A percentile compares a stretch with the other conserved stretches of the same genome.
Conservation (phyloP, 2,329 filamentous ascomycete species). For the Colletotrichum spinosum region DNA sequence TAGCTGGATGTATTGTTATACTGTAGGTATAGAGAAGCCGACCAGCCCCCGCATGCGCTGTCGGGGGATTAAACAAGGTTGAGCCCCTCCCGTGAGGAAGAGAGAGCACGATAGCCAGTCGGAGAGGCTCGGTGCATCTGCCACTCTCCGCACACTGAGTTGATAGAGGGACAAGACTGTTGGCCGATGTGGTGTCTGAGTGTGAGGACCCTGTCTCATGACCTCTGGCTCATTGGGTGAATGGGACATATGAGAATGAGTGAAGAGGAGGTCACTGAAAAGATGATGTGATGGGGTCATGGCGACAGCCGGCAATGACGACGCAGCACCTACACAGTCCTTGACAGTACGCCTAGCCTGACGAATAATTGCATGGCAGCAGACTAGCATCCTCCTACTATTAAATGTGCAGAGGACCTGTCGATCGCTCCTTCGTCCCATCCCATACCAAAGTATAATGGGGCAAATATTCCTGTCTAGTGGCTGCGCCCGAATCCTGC, state of each 20-base stretch:
- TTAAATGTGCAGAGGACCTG: constrained; percentile 3
- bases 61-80: constrained; percentile 36
- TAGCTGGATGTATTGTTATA: neutral
- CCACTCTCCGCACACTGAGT: constrained; percentile 15
- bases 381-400: too few relatives aligned
- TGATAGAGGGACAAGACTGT: constrained; percentile 7
- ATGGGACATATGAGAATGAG: neutral
- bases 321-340: too few relatives aligned
- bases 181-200: constrained; percentile 19
- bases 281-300: neutral
- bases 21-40: neutral
- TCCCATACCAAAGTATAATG: neutral
- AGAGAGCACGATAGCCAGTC: constrained; percentile 14
- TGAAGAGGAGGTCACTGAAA: neutral
- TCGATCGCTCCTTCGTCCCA: constrained; percentile 29
- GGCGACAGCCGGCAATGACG: too few relatives aligned
- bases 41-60: constrained; percentile 26
- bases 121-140: constrained; percentile 16
- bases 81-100: constrained; percentile 30
- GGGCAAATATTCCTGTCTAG: neutral
- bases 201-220: constrained; percentile 6
- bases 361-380: too few relatives aligned
- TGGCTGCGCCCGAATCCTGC: constrained; percentile 9
- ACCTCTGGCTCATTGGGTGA: neutral
- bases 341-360: too few relatives aligned